Conservation (phyloP, 352 stramenopile genomes). For the Globisporangium canariense region DNA sequence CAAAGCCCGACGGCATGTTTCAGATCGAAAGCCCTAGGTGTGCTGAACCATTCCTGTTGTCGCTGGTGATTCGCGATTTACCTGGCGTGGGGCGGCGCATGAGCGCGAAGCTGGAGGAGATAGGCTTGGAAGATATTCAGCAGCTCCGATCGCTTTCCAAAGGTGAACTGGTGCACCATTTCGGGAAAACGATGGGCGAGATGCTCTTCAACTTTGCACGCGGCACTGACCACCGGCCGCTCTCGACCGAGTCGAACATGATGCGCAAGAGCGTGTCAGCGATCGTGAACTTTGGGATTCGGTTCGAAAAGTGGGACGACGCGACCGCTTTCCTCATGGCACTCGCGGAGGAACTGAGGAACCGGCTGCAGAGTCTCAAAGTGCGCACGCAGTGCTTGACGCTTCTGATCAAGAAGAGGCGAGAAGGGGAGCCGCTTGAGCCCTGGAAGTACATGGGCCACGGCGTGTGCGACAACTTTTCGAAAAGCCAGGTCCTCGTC, state of each 20-base stretch:
- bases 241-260: slow-evolving; percentile 69
- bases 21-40: slow-evolving; percentile 40
- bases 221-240: slow-evolving; percentile 63
- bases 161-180: slow-evolving; percentile 42
- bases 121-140: slow-evolving; percentile 55
- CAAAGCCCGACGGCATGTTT: slow-evolving; percentile 91
- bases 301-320: slow-evolving; percentile 75
- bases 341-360: slow-evolving; percentile 69
- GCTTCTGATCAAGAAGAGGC: slow-evolving; percentile 81
- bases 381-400: slow-evolving; percentile 67
- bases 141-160: slow-evolving; percentile 60
- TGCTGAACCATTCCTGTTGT: slow-evolving; percentile 62
- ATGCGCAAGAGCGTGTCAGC: slow-evolving; percentile 88
- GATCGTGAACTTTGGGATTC: slow-evolving; percentile 92
- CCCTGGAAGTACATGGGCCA: slow-evolving; percentile 87
- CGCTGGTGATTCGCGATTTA: slow-evolving; percentile 66
- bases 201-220: slow-evolving; percentile 76
- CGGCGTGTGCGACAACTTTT: slow-evolving; percentile 84
- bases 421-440: slow-evolving; percentile 59
- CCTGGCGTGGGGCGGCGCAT: slow-evolving; percentile 77
- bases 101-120: slow-evolving; percentile 60
- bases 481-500: slow-evolving; percentile 58
- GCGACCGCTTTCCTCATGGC: slow-evolving; percentile 81
- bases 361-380: slow-evolving; percentile 55
- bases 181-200: slow-evolving; percentile 69